Conservation (phyloP, 2,329 filamentous ascomycete species). For the Pseudogymnoascus sp. region DNA sequence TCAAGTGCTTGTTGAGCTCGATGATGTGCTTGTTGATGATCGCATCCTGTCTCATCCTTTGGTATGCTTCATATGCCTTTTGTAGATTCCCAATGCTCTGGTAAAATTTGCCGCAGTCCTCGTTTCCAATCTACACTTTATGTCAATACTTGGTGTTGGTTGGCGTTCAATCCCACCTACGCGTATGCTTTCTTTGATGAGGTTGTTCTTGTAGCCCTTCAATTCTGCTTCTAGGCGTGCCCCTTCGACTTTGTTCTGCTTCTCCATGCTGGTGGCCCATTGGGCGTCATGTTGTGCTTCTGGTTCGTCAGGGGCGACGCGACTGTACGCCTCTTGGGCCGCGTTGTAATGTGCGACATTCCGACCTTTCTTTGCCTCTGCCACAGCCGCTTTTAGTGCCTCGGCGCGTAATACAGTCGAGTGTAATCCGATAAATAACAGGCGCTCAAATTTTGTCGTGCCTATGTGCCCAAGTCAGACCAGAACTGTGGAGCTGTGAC, state of each 20-base stretch:
- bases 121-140: constrained; percentile 71
- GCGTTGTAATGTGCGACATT: constrained; percentile 67
- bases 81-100: constrained; percentile 69
- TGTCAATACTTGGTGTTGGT: background rate
- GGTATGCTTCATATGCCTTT: constrained; percentile 68
- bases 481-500: background rate
- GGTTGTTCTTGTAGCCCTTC: constrained; percentile 89
- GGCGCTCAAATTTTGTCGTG: constrained; percentile 70
- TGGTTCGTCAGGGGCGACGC: constrained; percentile 57
- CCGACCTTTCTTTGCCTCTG: constrained; percentile 66
- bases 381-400: constrained; percentile 69
- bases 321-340: constrained; percentile 57
- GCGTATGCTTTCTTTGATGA: constrained; percentile 93
- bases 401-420: constrained; percentile 72
- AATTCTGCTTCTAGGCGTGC: constrained; percentile 75
- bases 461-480: constrained; percentile 42
- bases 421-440: constrained; percentile 71
- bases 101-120: constrained; percentile 80
- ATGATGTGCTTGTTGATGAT: constrained; percentile 75
- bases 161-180: constrained; percentile 40
- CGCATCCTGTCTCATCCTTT: constrained; percentile 84
- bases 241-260: constrained; percentile 61
- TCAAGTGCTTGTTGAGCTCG: constrained; percentile 72
- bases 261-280: constrained; percentile 68
- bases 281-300: constrained; percentile 58